Base-by-base conservation (phyloP, 306 rosid genomes). In the Cucumis sativus region DNA sequence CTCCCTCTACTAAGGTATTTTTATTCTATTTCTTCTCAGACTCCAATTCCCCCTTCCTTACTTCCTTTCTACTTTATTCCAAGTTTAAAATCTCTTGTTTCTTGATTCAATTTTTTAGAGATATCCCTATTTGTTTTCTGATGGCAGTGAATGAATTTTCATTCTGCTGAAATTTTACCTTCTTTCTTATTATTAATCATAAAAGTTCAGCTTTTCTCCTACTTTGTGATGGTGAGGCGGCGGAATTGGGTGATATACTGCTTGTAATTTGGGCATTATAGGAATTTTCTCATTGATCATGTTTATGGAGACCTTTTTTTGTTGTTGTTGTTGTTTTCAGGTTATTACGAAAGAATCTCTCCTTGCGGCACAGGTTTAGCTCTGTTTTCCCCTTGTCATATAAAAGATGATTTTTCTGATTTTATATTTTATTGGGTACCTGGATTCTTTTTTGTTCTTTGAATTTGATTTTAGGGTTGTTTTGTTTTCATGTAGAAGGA, bases 341-440 rank as follows among this genome's bases (percentile, higher is more conserved):
- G 97, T 95, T 37, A 92, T 95, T 37, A 95, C 96, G 0, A 84
- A 81, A 84, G 93, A 90, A 77, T 90, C 97, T 55, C 83, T 92
- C 68, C 73, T 89, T 49, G 87, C 84, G 13, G 99, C 97, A 10
- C 99, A 95, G 97, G 99, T 92, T 71, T 81, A 74, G 10, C 18
- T 21, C 21, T 18, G 4, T 3, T 11, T 60, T 20, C 21, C 17
- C 11, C 56, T 18, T 28, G 1, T 60, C 43, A 17, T 41, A 28
- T 73, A 57, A 74, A 77, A 67, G 12, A 73, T 15, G 14, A 39
- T 13, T 66, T 35, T 17, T 23, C 54, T 25, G 25, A 47, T 37
- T 18, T 79, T 75, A 7, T 77, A 6, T 3, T 25, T n/a, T 7
- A 77, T 57, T 75, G 35, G 14, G 13, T 55, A 13, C 39, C 2